phyloP scores from a whole-genome alignment of 768 basidiomycete species.

The Leucosporidium yakuticum region DNA sequence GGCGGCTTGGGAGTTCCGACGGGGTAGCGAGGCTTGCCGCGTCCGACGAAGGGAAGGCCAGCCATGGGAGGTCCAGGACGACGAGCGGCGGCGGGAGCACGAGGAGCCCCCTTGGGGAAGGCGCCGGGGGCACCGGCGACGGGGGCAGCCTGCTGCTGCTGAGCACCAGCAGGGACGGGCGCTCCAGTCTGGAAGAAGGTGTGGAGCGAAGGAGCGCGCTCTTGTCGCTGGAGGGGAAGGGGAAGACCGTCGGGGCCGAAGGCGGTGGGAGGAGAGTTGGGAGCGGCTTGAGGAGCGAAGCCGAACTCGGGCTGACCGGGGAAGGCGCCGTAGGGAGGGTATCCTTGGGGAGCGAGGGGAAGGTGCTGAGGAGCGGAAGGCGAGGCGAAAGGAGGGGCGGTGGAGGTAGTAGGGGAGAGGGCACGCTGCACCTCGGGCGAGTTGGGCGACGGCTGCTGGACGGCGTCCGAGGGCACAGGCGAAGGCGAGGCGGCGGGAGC shows the following conservation, averaged over 20 bases:
- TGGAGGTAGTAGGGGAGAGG: not conserved
- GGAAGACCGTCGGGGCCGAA: not conserved
- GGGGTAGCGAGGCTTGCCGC: slow-evolving; percentile 3
- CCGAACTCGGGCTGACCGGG: not conserved
- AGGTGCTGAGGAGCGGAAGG: not conserved
- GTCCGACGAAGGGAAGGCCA: not conserved
- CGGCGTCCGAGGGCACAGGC: not conserved
- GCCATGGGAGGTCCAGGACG: not conserved
- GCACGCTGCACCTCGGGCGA: not conserved
- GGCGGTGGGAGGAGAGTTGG: not conserved
- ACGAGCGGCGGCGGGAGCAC: not conserved
- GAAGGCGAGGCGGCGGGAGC: not conserved
- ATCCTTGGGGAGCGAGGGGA: not conserved
- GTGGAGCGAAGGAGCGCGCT: slow-evolving; percentile 19
- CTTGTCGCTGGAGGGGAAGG: not conserved
- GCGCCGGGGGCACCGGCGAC: not conserved
- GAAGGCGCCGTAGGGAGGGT: slow-evolving; percentile 1
- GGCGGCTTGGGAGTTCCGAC: slow-evolving; percentile 23
- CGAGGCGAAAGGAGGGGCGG: not conserved
- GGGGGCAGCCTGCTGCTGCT: not conserved
- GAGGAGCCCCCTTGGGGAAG: not conserved
- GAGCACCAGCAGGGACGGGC: not conserved
- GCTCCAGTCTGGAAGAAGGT: slow-evolving; percentile 32
- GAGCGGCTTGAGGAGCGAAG: not conserved
- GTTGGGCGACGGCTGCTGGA: not conserved